Conservation (phyloP, 805 yeast species). For the Wickerhamiella cacticola region DNA sequence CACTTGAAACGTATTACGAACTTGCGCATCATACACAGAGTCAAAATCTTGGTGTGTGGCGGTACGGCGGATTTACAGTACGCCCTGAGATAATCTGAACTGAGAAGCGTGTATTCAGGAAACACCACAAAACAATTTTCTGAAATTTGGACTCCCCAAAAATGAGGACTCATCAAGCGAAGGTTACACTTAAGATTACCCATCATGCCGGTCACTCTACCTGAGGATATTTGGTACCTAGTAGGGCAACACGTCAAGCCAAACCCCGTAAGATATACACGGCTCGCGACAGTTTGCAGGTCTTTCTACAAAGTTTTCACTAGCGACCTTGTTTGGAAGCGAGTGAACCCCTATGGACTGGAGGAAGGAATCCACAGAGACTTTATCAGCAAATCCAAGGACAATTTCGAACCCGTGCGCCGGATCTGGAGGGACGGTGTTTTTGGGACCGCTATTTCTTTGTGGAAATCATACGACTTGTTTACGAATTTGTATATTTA, state of each 20-base stretch:
- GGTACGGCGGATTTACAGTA: too few species aligned
- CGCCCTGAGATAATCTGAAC: too few species aligned
- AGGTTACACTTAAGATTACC: too few species aligned
- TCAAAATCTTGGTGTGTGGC: too few species aligned
- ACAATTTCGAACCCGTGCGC: not conserved
- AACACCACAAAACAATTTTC: too few species aligned
- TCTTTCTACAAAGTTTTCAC: not conserved
- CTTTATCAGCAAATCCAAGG: not conserved
- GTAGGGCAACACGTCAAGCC: not conserved
- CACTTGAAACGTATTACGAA: too few species aligned
- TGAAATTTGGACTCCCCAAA: too few species aligned
- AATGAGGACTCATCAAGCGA: too few species aligned
- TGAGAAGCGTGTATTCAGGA: too few species aligned
- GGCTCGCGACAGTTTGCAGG: slow-evolving; percentile 1
- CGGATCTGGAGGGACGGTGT: not conserved
- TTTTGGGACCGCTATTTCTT: too few species aligned
- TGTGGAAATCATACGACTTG: too few species aligned
- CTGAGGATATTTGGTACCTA: not conserved
- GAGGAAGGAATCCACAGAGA: not conserved
- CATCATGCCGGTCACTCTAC: not conserved
- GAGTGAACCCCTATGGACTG: slow-evolving; percentile 1
- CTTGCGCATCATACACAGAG: too few species aligned
- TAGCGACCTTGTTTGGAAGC: not conserved
- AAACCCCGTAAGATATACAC: not conserved
- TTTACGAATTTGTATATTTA: not conserved